These are phyloP conservation scores for Arthrinium phaeospermum DNA, from an alignment of 2,329 filamentous ascomycete genomes.

Conservation along the genomic window DNA sequence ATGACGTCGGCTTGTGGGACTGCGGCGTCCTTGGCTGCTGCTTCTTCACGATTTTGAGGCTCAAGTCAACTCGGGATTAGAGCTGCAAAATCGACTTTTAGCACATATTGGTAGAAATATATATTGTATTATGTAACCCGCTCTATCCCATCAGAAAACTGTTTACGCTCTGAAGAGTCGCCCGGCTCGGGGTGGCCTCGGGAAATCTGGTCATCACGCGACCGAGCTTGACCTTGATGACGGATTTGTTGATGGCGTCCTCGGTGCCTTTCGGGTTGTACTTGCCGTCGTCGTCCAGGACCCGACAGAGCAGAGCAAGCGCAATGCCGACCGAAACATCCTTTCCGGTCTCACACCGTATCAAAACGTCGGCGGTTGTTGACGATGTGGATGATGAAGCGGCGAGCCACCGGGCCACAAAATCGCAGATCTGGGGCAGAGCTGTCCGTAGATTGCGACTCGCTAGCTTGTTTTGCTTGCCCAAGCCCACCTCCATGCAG, in stretches of 20 bases:
- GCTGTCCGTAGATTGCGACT: conserved; percentile 81
- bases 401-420: conserved; percentile 51
- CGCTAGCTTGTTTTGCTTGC: conserved; percentile 72
- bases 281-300: conserved; percentile 69
- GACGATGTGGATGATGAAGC: conserved; percentile 24
- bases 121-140: too few species aligned
- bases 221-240: conserved; percentile 79
- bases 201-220: conserved; percentile 82
- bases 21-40: background rate
- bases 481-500: conserved; percentile 66
- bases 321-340: conserved; percentile 82
- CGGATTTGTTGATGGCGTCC: conserved; percentile 68
- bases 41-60: background rate
- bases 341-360: conserved; percentile 78
- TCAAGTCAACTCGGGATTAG: background rate
- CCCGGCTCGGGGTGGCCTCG: conserved; percentile 80
- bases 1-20: background rate
- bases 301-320: conserved; percentile 76
- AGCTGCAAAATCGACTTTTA: background rate
- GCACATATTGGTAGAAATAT: background rate
- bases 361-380: conserved; percentile 38
- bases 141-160: conserved; percentile 74
- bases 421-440: conserved; percentile 66
- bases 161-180: conserved; percentile 90
- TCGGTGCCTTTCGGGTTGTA: conserved; percentile 7